Evolutionary conservation across 345 rosid genomes (phyloP), one percentile per base, ranked within the genome.

Genomic region (Pugionium cornutum): DNA sequence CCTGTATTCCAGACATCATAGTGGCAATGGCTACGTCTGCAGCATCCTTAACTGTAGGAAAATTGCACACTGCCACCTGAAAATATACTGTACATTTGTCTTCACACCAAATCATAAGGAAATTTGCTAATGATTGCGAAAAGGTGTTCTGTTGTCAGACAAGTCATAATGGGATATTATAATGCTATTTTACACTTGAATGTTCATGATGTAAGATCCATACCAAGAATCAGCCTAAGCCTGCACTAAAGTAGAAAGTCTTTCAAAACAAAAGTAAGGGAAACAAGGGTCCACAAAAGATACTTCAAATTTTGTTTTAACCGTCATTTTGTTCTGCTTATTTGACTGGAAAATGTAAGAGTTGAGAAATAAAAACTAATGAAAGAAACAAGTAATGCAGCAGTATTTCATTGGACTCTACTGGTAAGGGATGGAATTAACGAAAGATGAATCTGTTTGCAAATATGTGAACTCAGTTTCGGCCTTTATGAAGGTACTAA

Each of bases 41-140:
- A 40, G 97, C 98, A 82, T 87, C 98, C 78, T 92, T 89, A 42
- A 92, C 72, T 27, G 97, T 78, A 32, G 96, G 94, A 64, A 89
- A 92, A 79, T 87, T 92, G 69, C 96, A 92, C 87, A 84, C 79
- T 70, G 98, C 97, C 63, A 89, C 97, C 98, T 92, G 84, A 82
- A 65, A 52, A 61, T 74, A 58, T 64, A 33, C 43, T 10, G 58
- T 25, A 60, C 18, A 52, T 36, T 5, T 1, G 4, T 7, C 53
- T 10, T 54, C 43, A 32, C 36, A 55, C 44, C 43, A 27, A 37
- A 37, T 50, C n/a, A 29, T 61, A 9, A 18, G 41, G 11, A 62
- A 61, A 36, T 1, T 43, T 35, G 55, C 35, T 3, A 53, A 62
- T 11, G n/a, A 39, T 43, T 36, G 67, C 5, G 10, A 11, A 50